Evolutionary conservation across 202 grass and related monocot genomes (phyloP).

Genomic region (Hordeum pubiflorum): DNA sequence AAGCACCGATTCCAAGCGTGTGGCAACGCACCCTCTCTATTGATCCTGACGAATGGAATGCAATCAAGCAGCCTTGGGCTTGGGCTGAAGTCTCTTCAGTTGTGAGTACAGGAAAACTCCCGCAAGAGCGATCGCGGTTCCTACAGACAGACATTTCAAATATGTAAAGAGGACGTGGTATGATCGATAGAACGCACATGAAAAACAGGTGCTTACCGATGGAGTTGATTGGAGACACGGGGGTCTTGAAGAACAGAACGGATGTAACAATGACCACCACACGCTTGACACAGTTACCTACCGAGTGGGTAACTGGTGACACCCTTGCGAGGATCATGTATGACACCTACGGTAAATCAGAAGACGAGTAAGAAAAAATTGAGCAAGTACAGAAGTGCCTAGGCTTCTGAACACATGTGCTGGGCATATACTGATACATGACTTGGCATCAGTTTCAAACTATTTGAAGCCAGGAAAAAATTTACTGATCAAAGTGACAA

Average conservation of each 20-base stretch:
- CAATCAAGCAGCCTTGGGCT: slow-evolving; percentile 53
- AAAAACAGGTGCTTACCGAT: slow-evolving; percentile 35
- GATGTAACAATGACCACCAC: slow-evolving; percentile 82
- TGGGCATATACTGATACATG: not conserved
- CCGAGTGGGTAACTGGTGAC: slow-evolving; percentile 74
- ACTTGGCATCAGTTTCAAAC: not conserved
- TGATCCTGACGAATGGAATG: not conserved
- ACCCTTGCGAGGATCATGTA: slow-evolving; percentile 88
- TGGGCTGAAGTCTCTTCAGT: slow-evolving; percentile 68
- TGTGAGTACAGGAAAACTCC: slow-evolving; percentile 92
- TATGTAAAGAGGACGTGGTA: not conserved
- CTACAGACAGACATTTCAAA: slow-evolving; percentile 20
- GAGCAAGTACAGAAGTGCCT: not conserved
- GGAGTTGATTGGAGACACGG: slow-evolving; percentile 85
- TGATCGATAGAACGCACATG: not conserved
- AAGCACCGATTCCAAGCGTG: not conserved
- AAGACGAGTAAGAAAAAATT: not conserved
- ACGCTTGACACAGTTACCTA: slow-evolving; percentile 79
- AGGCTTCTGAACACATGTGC: not conserved
- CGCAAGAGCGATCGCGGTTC: slow-evolving; percentile 65
- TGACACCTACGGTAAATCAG: slow-evolving; percentile 57
- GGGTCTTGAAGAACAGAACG: slow-evolving; percentile 83
- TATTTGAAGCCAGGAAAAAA: not conserved
- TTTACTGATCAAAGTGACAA: not conserved
- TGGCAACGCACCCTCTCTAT: not conserved